Evolutionary conservation across 352 stramenopile genomes (phyloP), one percentile per base, ranked within the genome.

Genomic region (Phytophthora pinifolia): DNA sequence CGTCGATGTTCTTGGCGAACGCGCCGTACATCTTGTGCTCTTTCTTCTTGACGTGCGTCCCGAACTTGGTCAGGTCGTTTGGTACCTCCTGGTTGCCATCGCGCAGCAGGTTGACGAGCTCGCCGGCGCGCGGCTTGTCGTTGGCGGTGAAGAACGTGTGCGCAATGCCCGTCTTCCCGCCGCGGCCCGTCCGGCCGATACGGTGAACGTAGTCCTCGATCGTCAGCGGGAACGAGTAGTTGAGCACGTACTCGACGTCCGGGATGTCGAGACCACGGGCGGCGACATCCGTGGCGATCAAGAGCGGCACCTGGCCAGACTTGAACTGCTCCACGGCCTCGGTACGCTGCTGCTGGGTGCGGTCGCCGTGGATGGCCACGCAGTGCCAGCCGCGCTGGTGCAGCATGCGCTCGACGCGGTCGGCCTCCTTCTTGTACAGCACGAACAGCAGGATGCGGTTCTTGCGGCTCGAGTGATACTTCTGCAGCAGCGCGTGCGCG

Each of bases 41-140:
- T 89, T 99, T 99, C 84, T 99, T 99, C 81, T 99, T 99, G 43
- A 99, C 98, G 30, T 98, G 97, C 55, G 96, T 99, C 56, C 97
- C 97, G 73, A 99, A 99, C 67, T 98, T 98, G 65, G 96, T 91
- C 31, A 99, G 75, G 41, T 96, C 96, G 22, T 93, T 82, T 3
- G 97, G 97, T 53, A 98, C 88, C 20, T 81, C 50, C 66, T 98
- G 92, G 48, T 96, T 97, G 43, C 94, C 87, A 53, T 98, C 89
- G 53, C 81, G 88, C 74, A 99, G 85, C 17, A 99, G 74, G 66
- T 98, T 98, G 35, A 99, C 94, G 7, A 99, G 76, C 59, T 98
- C 94, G 15, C 96, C 96, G 27, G 96, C 96, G 58, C 97, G 93
- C 48, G 92, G 88, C 77, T 99, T 99, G 70, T 99, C 95, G 49